Evolutionary conservation across 768 basidiomycete species (phyloP).

Genomic region (Amanita fuliginea): DNA sequence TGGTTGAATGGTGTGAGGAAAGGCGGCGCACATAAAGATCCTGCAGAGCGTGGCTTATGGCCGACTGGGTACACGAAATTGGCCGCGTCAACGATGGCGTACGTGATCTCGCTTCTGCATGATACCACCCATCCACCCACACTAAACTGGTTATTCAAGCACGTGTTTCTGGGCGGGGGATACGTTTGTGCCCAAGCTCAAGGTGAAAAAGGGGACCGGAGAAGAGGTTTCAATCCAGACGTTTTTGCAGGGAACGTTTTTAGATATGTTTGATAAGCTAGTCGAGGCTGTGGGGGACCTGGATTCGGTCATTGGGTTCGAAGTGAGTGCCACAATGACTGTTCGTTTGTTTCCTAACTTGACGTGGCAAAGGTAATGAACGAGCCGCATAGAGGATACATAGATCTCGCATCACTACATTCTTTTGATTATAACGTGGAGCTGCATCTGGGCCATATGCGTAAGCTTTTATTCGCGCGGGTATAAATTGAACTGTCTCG

Average conservation of each 20-base stretch:
- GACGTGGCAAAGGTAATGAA: slow-evolving; percentile 66
- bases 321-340: slow-evolving; percentile 40
- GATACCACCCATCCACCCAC: no score
- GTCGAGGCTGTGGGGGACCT: slow-evolving; percentile 60
- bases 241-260: slow-evolving; percentile 74
- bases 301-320: slow-evolving; percentile 79
- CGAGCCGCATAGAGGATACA: slow-evolving; percentile 91
- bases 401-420: slow-evolving; percentile 72
- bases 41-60: slow-evolving; percentile 75
- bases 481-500: not conserved
- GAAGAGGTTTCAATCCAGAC: slow-evolving; percentile 58
- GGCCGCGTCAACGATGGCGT: slow-evolving; percentile 90
- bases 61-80: slow-evolving; percentile 92
- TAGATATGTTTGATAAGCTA: slow-evolving; percentile 65
- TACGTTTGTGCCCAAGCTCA: slow-evolving; percentile 70
- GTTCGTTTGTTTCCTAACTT: not conserved
- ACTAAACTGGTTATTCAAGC: slow-evolving; percentile 22
- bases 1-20: slow-evolving; percentile 69
- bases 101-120: slow-evolving; percentile 16
- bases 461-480: slow-evolving; percentile 37
- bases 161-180: slow-evolving; percentile 94
- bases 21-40: slow-evolving; percentile 61
- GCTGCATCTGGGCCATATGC: slow-evolving; percentile 71
- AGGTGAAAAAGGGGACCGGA: slow-evolving; percentile 34
- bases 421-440: slow-evolving; percentile 92